Evolutionary conservation across 345 rosid genomes (phyloP).

Genomic region (Draba incana): DNA sequence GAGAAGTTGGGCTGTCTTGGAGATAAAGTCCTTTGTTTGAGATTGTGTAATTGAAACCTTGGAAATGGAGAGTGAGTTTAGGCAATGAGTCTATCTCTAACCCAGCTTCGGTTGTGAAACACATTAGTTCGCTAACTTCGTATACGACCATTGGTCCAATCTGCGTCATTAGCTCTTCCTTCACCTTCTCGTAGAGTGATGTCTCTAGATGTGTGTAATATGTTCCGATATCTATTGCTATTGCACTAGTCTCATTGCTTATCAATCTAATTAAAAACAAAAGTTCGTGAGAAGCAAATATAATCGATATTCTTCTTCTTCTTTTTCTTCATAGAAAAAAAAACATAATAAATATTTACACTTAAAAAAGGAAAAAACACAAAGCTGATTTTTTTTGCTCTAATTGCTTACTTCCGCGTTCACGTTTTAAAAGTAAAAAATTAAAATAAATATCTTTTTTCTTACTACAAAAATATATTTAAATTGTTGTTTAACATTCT

Average conservation of each 20-base stretch:
- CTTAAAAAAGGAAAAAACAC: not conserved
- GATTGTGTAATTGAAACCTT: constrained; percentile 33
- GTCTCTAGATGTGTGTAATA: constrained; percentile 40
- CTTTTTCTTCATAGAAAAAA: no score
- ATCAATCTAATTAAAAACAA: constrained; percentile 9
- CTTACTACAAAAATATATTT: not conserved
- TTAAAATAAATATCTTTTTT: not conserved
- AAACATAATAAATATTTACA: not conserved
- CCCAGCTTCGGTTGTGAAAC: constrained; percentile 33
- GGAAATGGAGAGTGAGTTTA: constrained; percentile 32
- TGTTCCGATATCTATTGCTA: constrained; percentile 41
- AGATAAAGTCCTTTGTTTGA: constrained; percentile 43
- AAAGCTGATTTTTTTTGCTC: not conserved
- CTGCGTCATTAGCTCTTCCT: constrained; percentile 30
- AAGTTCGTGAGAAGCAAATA: not conserved
- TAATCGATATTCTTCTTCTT: not conserved
- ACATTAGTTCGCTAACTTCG: constrained; percentile 38
- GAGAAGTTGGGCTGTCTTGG: constrained; percentile 35
- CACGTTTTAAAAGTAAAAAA: not conserved
- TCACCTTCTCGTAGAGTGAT: constrained; percentile 35
- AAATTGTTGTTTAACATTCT: not conserved
- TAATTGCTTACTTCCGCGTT: not conserved
- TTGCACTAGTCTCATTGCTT: constrained; percentile 28
- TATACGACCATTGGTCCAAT: constrained; percentile 38
- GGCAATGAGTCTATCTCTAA: constrained; percentile 40